Conservation (phyloP, 345 rosid genomes). For the Bruguiera parviflora region DNA sequence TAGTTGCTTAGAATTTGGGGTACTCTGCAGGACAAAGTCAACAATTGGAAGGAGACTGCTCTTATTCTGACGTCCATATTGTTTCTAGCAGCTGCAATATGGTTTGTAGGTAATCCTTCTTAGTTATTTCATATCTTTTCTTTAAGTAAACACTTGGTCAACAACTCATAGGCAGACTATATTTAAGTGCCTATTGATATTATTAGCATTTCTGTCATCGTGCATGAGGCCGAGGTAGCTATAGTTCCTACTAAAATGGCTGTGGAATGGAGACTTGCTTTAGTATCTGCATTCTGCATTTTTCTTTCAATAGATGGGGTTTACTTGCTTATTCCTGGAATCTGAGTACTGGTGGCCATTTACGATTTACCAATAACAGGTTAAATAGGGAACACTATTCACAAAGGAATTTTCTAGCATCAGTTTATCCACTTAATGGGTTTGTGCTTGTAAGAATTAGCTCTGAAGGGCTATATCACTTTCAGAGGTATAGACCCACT, state of each 20-base stretch:
- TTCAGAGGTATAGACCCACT: background rate
- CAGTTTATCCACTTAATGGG: background rate
- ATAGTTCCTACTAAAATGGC: background rate
- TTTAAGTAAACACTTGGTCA: no score
- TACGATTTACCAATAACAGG: no score
- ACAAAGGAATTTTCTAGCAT: no score
- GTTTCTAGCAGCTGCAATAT: slow-evolving; percentile 81
- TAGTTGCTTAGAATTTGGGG: slow-evolving; percentile 1
- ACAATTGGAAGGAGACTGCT: slow-evolving; percentile 87
- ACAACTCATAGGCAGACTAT: no score
- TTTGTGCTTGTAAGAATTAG: background rate
- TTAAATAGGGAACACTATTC: no score
- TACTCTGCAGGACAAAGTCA: slow-evolving; percentile 54
- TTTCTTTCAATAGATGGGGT: no score
- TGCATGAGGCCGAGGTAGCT: background rate
- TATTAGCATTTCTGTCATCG: background rate
- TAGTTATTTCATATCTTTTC: background rate
- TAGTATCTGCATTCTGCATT: no score
- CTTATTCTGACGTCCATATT: slow-evolving; percentile 70
- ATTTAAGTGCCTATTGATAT: background rate
- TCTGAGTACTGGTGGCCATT: no score
- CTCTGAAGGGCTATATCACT: background rate
- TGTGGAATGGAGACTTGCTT: no score
- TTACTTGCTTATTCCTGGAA: no score
- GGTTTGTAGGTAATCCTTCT: slow-evolving; percentile 58